Percentiles rank a stretch among this genome's conserved stretches.
Conservation (phyloP, 2,329 filamentous ascomycete genomes). For the Fusarium abutilonis region DNA sequence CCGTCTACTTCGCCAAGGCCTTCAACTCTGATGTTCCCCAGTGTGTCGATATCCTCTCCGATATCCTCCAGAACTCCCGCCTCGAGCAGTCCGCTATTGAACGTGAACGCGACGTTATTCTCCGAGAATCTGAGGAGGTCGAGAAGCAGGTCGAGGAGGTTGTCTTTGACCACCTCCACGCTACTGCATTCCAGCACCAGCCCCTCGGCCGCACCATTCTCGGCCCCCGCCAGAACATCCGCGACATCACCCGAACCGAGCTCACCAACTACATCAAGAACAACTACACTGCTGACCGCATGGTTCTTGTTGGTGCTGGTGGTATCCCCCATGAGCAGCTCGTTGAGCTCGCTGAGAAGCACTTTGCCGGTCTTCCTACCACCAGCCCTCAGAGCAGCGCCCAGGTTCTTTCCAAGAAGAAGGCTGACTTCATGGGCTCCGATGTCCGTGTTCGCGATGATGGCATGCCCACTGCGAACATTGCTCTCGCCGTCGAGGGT, state of each 20-base stretch:
- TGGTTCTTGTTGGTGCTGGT: conserved; percentile 96
- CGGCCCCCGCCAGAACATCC: conserved; percentile 97
- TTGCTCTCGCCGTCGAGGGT: conserved; percentile 98
- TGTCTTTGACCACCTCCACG: conserved; percentile 98
- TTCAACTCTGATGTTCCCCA: conserved; percentile 98
- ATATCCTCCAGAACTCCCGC: conserved; percentile 99
- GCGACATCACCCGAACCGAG: conserved; percentile 91
- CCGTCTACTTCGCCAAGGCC: conserved; percentile 99
- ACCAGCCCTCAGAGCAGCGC: conserved; percentile 79
- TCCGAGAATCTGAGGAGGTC: conserved; percentile 98
- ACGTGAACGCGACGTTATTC: conserved; percentile 97
- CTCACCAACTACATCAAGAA: conserved; percentile 97
- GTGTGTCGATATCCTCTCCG: conserved; percentile 97
- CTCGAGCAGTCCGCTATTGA: conserved; percentile 93
- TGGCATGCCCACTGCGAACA: conserved; percentile 94
- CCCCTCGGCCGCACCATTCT: conserved; percentile 97
- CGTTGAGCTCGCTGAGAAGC: conserved; percentile 94
- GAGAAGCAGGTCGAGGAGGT: conserved; percentile 99
- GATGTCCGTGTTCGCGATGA: conserved; percentile 96
- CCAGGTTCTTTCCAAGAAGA: conserved; percentile 81
- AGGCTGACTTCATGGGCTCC: conserved; percentile 95
- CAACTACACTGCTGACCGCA: conserved; percentile 99
- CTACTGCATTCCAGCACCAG: conserved; percentile 96
- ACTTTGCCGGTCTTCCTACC: conserved; percentile 84
- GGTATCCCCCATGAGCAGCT: conserved; percentile 94